phyloP scores from a whole-genome alignment of 805 yeast species.

The Saccharomycopsis microspora region DNA sequence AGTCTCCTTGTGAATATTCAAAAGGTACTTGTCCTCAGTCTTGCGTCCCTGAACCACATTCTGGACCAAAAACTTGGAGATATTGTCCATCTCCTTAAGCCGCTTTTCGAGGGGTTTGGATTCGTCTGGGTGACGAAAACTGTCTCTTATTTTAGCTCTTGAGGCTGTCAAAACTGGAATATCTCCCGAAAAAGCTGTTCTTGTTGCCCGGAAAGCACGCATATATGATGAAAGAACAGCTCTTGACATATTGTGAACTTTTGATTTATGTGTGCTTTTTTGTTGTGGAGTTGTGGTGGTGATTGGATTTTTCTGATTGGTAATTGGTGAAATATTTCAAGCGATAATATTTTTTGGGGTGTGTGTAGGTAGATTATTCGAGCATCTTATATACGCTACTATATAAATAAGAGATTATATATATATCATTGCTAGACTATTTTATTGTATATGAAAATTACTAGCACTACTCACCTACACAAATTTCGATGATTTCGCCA shows the following conservation, averaged over 20 bases:
- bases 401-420: too few relatives aligned
- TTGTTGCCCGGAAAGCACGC: constrained; percentile 40
- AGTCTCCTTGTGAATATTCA: constrained; percentile 70
- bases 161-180: constrained; percentile 42
- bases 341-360: too few relatives aligned
- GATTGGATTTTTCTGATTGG: too few relatives aligned
- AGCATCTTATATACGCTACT: too few relatives aligned
- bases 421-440: too few relatives aligned
- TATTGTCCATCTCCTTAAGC: constrained; percentile 49
- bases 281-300: background rate
- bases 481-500: too few relatives aligned
- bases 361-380: too few relatives aligned
- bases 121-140: constrained; percentile 39
- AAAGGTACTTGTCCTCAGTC: constrained; percentile 23
- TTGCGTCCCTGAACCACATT: constrained; percentile 83
- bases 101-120: constrained; percentile 36
- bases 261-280: background rate
- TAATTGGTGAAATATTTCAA: too few relatives aligned
- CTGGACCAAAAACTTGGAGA: constrained; percentile 53
- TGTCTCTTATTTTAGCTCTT: constrained; percentile 44
- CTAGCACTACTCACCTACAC: too few relatives aligned
- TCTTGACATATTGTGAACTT: background rate
- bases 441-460: too few relatives aligned
- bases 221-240: constrained; percentile 45
- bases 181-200: constrained; percentile 28